A percentile compares a stretch with the other conserved stretches of the same genome.
Conservation (phyloP, 2,329 filamentous ascomycete species). For the Helotiales sp. region DNA sequence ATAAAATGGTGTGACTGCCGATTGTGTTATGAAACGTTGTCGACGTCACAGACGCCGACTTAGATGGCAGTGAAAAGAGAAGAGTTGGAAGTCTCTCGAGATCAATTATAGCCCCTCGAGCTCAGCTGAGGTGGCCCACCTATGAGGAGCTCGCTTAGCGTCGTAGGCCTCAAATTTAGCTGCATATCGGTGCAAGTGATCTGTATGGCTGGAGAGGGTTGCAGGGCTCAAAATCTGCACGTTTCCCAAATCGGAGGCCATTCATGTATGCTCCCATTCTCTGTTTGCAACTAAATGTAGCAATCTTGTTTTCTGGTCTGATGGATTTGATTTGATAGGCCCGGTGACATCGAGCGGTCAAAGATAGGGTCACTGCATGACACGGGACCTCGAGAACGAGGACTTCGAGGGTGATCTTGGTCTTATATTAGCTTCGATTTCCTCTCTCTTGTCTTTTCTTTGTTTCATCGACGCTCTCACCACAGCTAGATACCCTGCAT, state of each 20-base stretch:
- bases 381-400: too few relatives aligned
- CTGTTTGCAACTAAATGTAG: too few relatives aligned
- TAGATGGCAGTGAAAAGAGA: not conserved
- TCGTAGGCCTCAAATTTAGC: conserved; percentile 8
- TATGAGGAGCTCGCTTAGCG: not conserved
- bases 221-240: not conserved
- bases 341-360: too few relatives aligned
- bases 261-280: not conserved
- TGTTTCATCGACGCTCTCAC: too few relatives aligned
- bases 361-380: too few relatives aligned
- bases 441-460: too few relatives aligned
- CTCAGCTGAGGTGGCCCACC: not conserved
- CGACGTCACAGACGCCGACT: not conserved
- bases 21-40: not conserved
- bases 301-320: too few relatives aligned
- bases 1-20: conserved; percentile 3
- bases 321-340: too few relatives aligned
- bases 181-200: not conserved
- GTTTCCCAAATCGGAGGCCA: not conserved
- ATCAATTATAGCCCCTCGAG: not conserved
- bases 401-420: too few relatives aligned
- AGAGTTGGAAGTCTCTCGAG: not conserved
- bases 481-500: too few relatives aligned
- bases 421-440: too few relatives aligned
- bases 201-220: not conserved